Conservation (phyloP, 257 asterid genomes). For the Capsicum rhomboideum region DNA sequence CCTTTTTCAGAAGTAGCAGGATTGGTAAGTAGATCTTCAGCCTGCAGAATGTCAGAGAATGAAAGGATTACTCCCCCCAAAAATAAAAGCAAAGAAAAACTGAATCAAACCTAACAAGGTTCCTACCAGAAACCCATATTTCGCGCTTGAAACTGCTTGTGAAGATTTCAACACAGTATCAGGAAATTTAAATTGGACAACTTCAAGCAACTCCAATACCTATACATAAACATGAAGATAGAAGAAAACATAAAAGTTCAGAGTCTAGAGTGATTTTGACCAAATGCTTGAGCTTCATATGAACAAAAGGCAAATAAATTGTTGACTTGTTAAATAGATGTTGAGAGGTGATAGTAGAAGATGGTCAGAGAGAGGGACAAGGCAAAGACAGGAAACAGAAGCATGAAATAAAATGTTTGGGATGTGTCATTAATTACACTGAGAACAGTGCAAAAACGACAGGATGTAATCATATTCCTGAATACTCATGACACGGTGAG, state of each 20-base stretch:
- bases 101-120: neutral
- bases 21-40: constrained; percentile 70
- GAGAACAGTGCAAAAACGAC: neutral
- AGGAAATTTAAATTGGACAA: constrained; percentile 77
- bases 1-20: constrained; percentile 51
- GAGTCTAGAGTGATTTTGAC: neutral
- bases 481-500: neutral
- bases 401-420: neutral
- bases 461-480: neutral
- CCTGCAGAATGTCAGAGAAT: constrained; percentile 30
- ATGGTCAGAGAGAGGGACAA: neutral
- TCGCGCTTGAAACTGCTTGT: constrained; percentile 54
- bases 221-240: constrained; percentile 8
- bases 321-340: neutral
- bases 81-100: neutral
- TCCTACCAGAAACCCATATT: constrained; percentile 75
- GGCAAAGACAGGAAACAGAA: neutral
- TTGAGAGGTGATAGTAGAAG: neutral
- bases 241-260: neutral
- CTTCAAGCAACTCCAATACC: constrained; percentile 84
- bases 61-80: neutral
- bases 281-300: neutral
- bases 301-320: neutral
- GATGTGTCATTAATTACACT: neutral
- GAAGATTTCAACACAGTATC: constrained; percentile 57